A percentile compares a stretch with the other conserved stretches of the same genome.
Evolutionary conservation across 257 asterid genomes (phyloP).

Genomic region (Lantana camara): DNA sequence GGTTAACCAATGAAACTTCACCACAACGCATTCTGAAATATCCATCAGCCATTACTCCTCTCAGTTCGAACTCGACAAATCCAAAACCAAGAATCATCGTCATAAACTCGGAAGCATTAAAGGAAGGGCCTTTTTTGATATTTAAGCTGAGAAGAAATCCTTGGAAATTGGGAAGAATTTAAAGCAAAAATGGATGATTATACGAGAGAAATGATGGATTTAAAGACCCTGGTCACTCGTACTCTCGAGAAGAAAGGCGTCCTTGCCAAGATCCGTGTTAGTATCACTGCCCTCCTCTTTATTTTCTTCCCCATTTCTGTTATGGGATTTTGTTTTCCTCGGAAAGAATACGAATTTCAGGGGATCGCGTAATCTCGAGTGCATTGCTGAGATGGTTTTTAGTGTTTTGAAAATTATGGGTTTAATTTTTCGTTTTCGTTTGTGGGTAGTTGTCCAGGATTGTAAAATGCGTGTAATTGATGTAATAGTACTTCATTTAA

Average conservation of each 20-base stretch:
- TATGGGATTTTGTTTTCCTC: background rate
- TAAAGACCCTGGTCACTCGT: conserved; percentile 94
- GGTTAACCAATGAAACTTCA: background rate
- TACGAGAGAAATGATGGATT: conserved; percentile 99
- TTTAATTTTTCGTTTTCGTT: background rate
- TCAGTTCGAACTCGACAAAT: conserved; percentile 23
- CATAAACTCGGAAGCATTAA: conserved; percentile 1
- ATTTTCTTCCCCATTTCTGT: background rate
- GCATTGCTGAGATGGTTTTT: background rate
- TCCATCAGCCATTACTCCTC: background rate
- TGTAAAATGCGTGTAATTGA: background rate
- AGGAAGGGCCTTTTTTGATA: background rate
- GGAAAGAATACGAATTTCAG: background rate
- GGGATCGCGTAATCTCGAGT: conserved; percentile 15
- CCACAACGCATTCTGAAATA: background rate
- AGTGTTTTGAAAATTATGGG: background rate
- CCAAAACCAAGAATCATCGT: background rate
- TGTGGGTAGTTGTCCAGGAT: background rate
- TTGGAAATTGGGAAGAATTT: conserved; percentile 22
- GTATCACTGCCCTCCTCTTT: conserved; percentile 24
- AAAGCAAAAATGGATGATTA: conserved; percentile 81
- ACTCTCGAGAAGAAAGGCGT: conserved; percentile 99
- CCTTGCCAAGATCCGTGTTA: conserved; percentile 99
- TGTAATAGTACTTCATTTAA: background rate
- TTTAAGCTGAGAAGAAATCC: conserved; percentile 29